Evolutionary conservation across 352 stramenopile genomes (phyloP), one percentile per base, ranked within the genome.

Genomic region (Pythium scleroteichum): DNA sequence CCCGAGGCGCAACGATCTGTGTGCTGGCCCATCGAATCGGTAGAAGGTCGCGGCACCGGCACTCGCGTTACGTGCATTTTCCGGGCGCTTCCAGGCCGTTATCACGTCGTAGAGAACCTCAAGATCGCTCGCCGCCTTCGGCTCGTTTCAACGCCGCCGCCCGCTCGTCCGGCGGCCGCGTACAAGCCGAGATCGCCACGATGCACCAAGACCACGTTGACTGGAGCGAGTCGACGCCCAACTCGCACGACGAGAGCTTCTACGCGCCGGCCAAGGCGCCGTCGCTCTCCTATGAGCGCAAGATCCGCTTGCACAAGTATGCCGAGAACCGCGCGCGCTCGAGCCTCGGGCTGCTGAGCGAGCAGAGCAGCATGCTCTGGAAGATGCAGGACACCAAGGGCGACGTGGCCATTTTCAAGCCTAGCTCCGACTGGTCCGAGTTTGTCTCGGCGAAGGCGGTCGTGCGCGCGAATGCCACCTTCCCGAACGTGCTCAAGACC

Each of bases 341-440:
- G 66, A 91, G 84, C 64, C 66, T 94, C 23, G 79, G 82, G 1
- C 61, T 94, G 54, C 66, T 94, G 23, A 76, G 74, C 9, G 82
- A 90, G 51, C 76, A 82, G 48, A 91, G 82, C 67, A 87, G 78
- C 59, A 79, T 88, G 51, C 72, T 94, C 9, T 94, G 84, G 84
- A 90, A 91, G 61, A 63, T 86, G n/a, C 74, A 89, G 39, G 84
- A 94, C 56, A 79, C 72, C 27, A 94, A 94, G 58, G 76, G 85
- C 50, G 86, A 93, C 62, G 82, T 94, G 45, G 78, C 76, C 17
- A 60, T 95, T 32, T 94, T 89, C 69, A 94, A 94, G 61, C 85
- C 86, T 14, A 88, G 78, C 65, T 88, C 84, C 1, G 86, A 95
- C 53, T 95, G 86, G 86, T 92, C 85, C 66, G 86, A 93, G 59